Percentiles rank a stretch among this genome's conserved stretches.
These are phyloP conservation scores for Metrosideros polymorpha DNA, from an alignment of 441 rosid species.

Conservation along the genomic window DNA sequence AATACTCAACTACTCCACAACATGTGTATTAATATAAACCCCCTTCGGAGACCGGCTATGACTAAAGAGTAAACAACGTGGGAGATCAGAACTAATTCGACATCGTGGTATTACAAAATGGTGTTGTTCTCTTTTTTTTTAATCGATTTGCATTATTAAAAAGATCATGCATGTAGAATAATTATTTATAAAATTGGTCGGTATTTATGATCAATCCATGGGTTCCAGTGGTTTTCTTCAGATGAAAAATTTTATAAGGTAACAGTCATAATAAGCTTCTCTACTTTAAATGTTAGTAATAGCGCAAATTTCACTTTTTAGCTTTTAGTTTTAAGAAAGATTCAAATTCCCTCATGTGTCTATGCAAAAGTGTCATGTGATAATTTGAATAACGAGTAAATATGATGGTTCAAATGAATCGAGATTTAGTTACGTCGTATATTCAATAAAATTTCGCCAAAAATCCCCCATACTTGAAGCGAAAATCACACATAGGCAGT, in stretches of 20 bases:
- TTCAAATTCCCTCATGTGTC: not conserved
- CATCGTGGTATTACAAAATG: too few relatives aligned
- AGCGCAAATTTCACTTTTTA: not conserved
- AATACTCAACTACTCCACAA: not conserved
- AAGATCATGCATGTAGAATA: too few relatives aligned
- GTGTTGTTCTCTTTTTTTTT: too few relatives aligned
- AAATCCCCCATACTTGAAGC: not conserved
- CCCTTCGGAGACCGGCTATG: too few relatives aligned
- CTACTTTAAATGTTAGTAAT: not conserved
- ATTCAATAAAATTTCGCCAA: not conserved
- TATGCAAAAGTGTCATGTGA: not conserved
- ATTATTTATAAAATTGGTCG: not conserved
- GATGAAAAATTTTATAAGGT: not conserved
- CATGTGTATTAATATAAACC: not conserved
- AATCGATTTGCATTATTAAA: too few relatives aligned
- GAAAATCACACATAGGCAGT: not conserved
- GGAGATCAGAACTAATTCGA: too few relatives aligned
- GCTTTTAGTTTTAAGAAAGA: not conserved
- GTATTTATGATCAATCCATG: not conserved
- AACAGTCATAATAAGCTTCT: not conserved
- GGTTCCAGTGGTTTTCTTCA: not conserved
- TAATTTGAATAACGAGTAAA: not conserved
- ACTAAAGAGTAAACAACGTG: too few relatives aligned
- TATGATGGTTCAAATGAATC: not conserved
- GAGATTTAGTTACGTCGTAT: not conserved